Conservation (phyloP, 352 stramenopile genomes). For the Globisporangium solare region DNA sequence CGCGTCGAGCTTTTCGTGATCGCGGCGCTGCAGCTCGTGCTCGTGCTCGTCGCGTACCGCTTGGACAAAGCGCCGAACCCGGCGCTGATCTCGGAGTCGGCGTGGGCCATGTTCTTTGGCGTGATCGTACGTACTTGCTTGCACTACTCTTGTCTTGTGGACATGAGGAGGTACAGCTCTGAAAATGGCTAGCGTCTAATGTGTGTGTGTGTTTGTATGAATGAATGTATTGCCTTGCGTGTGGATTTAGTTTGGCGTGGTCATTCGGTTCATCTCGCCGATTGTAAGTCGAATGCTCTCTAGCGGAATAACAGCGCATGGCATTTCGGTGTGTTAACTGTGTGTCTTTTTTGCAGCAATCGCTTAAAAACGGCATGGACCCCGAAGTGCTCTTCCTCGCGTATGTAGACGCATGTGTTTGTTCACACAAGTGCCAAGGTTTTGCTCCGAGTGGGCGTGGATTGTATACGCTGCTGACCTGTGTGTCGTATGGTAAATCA, state of each 20-base stretch:
- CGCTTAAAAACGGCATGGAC: conserved; percentile 76
- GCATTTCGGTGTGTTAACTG: background rate
- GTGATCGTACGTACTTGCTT: conserved; percentile 48
- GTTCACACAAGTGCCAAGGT: background rate
- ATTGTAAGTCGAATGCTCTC: conserved; percentile 29
- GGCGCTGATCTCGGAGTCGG: conserved; percentile 76
- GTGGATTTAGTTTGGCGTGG: conserved; percentile 55
- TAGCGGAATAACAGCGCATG: background rate
- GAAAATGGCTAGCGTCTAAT: background rate
- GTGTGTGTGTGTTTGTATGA: background rate
- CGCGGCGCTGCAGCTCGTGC: conserved; percentile 71
- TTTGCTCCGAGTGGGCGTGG: background rate
- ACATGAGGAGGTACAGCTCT: background rate
- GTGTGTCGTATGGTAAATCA: no score
- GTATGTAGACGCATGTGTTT: conserved; percentile 22
- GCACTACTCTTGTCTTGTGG: no score
- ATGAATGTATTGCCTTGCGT: background rate
- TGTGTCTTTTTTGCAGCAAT: conserved; percentile 41
- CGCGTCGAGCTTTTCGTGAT: conserved; percentile 76
- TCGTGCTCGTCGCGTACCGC: conserved; percentile 80
- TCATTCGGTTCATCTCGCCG: conserved; percentile 74
- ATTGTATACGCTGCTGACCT: background rate
- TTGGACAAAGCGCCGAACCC: conserved; percentile 62
- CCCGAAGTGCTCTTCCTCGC: conserved; percentile 82
- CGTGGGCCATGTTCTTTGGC: conserved; percentile 79